Conservation (phyloP, 2,329 filamentous ascomycete species). For the Penicillium sp. region DNA sequence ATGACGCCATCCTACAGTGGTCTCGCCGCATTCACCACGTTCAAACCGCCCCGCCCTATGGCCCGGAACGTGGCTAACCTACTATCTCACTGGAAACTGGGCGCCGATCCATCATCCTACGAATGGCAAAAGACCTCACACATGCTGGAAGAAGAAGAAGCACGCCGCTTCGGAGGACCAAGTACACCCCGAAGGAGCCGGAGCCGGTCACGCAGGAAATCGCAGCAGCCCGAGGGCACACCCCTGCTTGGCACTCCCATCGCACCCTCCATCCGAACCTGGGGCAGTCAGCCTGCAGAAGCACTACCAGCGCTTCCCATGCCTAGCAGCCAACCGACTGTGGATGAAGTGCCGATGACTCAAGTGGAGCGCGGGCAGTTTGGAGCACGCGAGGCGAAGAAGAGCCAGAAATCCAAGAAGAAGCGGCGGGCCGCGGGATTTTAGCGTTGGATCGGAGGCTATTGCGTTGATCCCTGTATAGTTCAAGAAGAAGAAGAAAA, state of each 20-base stretch:
- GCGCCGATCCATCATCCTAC: conserved; percentile 36
- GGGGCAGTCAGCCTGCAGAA: conserved; percentile 37
- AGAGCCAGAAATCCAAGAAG: conserved; percentile 38
- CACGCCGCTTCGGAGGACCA: conserved; percentile 13
- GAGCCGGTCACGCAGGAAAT: conserved; percentile 29
- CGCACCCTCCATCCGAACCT: conserved; percentile 26
- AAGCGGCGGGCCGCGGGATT: conserved; percentile 46
- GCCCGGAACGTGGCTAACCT: conserved; percentile 30
- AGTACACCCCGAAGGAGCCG: conserved; percentile 21
- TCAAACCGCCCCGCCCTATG: conserved; percentile 24
- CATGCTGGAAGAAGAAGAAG: conserved; percentile 23
- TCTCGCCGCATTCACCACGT: conserved; percentile 34
- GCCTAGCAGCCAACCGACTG: conserved; percentile 38
- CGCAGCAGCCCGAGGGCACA: conserved; percentile 21
- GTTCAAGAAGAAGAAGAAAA: not conserved
- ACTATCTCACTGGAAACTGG: conserved; percentile 41
- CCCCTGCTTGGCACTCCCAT: conserved; percentile 28
- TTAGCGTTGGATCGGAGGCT: conserved; percentile 20
- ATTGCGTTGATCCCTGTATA: not conserved
- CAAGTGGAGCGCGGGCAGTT: conserved; percentile 43
- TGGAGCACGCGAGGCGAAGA: conserved; percentile 36
- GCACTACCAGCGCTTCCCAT: conserved; percentile 21
- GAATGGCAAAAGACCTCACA: conserved; percentile 33
- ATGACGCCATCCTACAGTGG: conserved; percentile 15
- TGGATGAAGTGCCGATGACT: conserved; percentile 42